phyloP scores from a whole-genome alignment of 257 asterid genomes.

The Solanum sejunctum region DNA sequence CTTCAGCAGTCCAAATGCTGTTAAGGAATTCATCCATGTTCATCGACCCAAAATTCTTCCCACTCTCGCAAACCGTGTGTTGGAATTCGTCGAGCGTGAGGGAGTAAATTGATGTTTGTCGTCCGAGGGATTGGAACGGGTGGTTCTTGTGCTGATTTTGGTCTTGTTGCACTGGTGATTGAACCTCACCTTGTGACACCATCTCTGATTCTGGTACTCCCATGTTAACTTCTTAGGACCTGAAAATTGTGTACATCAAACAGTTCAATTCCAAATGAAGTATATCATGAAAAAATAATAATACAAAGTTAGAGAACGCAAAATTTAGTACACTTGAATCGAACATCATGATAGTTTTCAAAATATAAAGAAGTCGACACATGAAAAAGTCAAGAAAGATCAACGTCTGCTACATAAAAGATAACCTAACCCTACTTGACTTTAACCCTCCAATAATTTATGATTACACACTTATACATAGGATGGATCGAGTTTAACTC shows the following conservation, averaged over 20 bases:
- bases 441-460: neutral
- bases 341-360: neutral
- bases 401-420: neutral
- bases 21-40: slow-evolving; percentile 92
- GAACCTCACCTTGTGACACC: slow-evolving; percentile 34
- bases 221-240: slow-evolving; percentile 9
- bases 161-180: slow-evolving; percentile 16
- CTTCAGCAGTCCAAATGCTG: slow-evolving; percentile 88
- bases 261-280: neutral
- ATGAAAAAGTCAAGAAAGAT: no score
- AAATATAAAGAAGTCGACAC: neutral
- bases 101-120: slow-evolving; percentile 63
- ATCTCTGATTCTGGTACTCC: slow-evolving; percentile 28
- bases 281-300: neutral
- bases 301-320: neutral
- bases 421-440: neutral
- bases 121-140: slow-evolving; percentile 20
- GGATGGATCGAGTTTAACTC: neutral
- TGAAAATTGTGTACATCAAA: neutral
- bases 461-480: neutral
- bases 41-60: slow-evolving; percentile 81
- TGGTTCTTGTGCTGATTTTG: slow-evolving; percentile 14
- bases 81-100: slow-evolving; percentile 84
- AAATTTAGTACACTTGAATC: neutral
- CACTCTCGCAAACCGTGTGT: slow-evolving; percentile 42